Conservation (phyloP, 345 rosid genomes). For the Sonneratia alba region DNA sequence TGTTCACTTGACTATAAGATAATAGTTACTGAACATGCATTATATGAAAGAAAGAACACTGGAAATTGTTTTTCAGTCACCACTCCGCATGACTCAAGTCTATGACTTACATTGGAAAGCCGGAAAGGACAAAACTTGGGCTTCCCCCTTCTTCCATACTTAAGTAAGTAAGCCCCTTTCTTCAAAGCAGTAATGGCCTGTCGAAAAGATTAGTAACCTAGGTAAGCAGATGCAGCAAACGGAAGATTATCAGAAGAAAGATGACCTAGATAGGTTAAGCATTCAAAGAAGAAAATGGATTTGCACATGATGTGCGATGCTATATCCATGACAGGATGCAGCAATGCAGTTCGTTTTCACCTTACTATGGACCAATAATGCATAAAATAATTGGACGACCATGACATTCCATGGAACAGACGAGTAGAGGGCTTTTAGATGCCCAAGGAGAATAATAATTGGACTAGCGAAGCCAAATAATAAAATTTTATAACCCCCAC, state of each 20-base stretch:
- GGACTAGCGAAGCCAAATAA: not conserved
- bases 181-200: constrained; percentile 96
- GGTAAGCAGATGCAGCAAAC: constrained; percentile 15
- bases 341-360: not conserved
- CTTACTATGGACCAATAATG: not conserved
- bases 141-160: constrained; percentile 97
- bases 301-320: not conserved
- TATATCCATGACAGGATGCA: not conserved
- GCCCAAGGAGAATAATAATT: not conserved
- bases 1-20: not conserved
- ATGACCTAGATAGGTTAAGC: constrained; percentile 4
- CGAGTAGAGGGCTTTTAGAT: not conserved
- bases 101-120: constrained; percentile 77
- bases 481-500: not conserved
- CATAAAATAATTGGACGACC: not conserved
- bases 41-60: not conserved
- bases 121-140: constrained; percentile 98
- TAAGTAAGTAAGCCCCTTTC: constrained; percentile 90
- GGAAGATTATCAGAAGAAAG: not conserved
- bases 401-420: not conserved
- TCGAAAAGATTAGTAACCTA: constrained; percentile 26
- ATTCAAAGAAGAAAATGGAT: not conserved
- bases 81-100: not conserved
- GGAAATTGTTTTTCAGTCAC: not conserved
- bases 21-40: not conserved